These are phyloP conservation scores for Epichloe hybrida DNA, from an alignment of 2,329 filamentous ascomycete genomes.

Conservation along the genomic window DNA sequence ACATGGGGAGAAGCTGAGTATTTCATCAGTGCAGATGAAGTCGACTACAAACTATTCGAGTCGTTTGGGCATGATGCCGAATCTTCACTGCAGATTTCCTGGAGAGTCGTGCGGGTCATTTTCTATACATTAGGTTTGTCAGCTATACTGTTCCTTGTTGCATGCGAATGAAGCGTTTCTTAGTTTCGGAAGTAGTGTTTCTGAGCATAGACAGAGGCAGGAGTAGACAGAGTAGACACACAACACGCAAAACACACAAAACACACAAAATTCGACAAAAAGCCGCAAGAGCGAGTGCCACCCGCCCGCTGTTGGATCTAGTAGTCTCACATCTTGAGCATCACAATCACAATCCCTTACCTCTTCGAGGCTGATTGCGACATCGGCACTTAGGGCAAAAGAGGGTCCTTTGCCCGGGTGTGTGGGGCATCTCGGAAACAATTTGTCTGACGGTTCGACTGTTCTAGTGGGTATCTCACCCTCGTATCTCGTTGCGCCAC, in stretches of 20 bases:
- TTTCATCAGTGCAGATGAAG: slow-evolving; percentile 31
- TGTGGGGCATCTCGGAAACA: no score
- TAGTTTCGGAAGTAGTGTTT: neutral
- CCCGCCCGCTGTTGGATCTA: no score
- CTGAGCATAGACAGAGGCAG: neutral
- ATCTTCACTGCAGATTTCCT: neutral
- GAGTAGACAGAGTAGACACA: neutral
- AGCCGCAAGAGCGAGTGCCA: no score
- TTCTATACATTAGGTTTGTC: neutral
- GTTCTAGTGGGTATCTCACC: no score
- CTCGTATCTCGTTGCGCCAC: no score
- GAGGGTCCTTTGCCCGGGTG: no score
- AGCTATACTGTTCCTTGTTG: neutral
- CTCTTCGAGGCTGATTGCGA: no score
- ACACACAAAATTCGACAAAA: neutral
- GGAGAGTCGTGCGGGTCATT: neutral
- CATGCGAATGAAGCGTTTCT: neutral
- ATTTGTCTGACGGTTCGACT: no score
- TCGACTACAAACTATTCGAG: slow-evolving; percentile 25
- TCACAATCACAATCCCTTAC: no score
- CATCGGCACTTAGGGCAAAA: no score
- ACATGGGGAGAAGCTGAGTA: slow-evolving; percentile 20
- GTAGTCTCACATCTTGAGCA: no score
- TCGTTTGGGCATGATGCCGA: slow-evolving; percentile 23
- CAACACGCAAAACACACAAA: no score